Base-by-base conservation (phyloP, 192 early-diverging fungal species). In the Kappamyces sp. region DNA sequence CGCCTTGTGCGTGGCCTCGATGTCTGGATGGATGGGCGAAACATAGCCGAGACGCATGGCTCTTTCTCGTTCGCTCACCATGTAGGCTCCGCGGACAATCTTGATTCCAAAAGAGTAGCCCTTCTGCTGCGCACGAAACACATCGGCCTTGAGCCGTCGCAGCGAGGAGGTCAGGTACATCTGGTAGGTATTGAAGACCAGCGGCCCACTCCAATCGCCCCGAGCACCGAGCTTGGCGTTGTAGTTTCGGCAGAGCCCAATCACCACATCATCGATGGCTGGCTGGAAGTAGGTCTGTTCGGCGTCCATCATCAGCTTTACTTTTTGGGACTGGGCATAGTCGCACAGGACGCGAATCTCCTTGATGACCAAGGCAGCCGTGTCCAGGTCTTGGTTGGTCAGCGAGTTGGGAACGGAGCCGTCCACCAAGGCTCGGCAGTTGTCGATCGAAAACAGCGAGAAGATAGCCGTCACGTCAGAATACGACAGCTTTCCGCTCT, bases 181-280 rank as follows among this genome's bases (percentile, higher is more conserved):
- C 77, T 98, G 95, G 71, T 90, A 91, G 5, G 94, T 98, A 76
- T 94, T 95, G 82, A 83, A 95, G 41, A 95, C 75, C 13, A 91
- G 73, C 4, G 90, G 88, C 7, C 65, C 68, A 2, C 47, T 60
- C 23, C 32, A 5, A 12, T 37, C 49, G 10, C 54, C 40, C 40
- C 46, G 32, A 44, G 51, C 51, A 31, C 8, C 49, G 36, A 66
- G 35, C 5, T 59, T 36, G 15, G 66, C 53, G 73, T 98, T 95
- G 75, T 81, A 91, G 62, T 78, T 73, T 47, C 73, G 66, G 67
- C 81, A 80, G 43, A 98, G 66, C 12, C 75, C 71, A 37, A 90
- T 66, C 5, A 86, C 87, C 5, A 91, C 76, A 54, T 85, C 84
- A 72, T 98, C 92, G 66, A 98, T 91, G 15, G 89, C 88, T 3